Base-by-base conservation (phyloP, 768 basidiomycete genomes). In the Cystofilobasidium ferigula region DNA sequence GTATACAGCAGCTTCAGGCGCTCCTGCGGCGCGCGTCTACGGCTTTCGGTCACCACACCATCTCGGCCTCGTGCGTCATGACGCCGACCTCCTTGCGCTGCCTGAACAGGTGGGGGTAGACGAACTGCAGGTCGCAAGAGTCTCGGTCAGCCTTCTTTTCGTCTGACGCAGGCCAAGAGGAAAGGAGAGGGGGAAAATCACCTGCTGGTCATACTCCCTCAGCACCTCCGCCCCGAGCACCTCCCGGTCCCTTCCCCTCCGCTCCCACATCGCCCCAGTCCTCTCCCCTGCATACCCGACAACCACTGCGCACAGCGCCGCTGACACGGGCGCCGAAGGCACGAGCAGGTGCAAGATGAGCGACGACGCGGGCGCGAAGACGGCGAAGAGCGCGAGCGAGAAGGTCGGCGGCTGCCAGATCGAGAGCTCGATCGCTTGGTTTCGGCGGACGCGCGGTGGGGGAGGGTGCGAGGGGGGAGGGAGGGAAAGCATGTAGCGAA, bases 171-270 rank as follows among this genome's bases (percentile, higher is more conserved):
- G 24, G 24, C 42, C 32, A 24, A 58, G 5, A 57, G 12, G 13
- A 60, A n/a, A 32, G 13, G 18, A 5, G 26, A 58, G 36, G 30
- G 47, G 20, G 40, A 28, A 16, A 62, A 54, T 53, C 28, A 68
- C 67, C 42, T 51, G 56, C 35, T 62, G 61, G 28, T 68, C 67
- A 61, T 68, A 68, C 67, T 68, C 67, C 22, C 58, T 54, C 67
- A 68, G 47, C 1, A 68, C 67, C 34, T 68, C 67, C 13, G 53
- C 54, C 1, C 53, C 56, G 26, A 68, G 57, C 10, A 68, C 45
- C 51, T 62, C 67, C 38, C 58, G 62, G 57, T 68, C 67, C 43
- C 57, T 57, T 28, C 51, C 51, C 7, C 51, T 34, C 5, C 51
- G 26, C 14, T 54, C 51, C 51, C 51, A 54, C 51, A 54, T 54